phyloP scores from a whole-genome alignment of 2,329 filamentous ascomycete genomes.

The Conoideocrella luteorostrata region DNA sequence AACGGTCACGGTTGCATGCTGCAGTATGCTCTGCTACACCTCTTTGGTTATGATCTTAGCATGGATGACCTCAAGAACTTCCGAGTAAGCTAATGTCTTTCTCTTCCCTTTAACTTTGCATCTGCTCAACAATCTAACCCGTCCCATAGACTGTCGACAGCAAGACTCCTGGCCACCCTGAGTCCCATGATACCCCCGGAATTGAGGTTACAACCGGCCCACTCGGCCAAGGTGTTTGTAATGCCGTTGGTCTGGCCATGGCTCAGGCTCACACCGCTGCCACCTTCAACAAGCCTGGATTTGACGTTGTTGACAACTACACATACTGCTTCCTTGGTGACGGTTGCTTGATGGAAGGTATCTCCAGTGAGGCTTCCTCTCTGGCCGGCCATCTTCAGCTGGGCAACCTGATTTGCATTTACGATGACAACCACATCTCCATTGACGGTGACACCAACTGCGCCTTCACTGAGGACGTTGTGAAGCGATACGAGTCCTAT shows the following conservation, averaged over 20 bases:
- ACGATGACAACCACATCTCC: constrained; percentile 98
- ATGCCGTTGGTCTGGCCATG: constrained; percentile 96
- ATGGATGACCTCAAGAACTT: constrained; percentile 94
- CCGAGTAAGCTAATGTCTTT: constrained; percentile 60
- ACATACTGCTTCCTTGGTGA: constrained; percentile 97
- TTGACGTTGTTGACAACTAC: constrained; percentile 89
- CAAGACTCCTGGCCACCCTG: constrained; percentile 94
- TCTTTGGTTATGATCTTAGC: constrained; percentile 82
- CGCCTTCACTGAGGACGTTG: constrained; percentile 94
- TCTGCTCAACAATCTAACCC: background rate
- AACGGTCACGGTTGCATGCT: constrained; percentile 99
- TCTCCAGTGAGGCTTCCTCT: constrained; percentile 87
- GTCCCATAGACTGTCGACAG: constrained; percentile 43
- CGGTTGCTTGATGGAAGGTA: constrained; percentile 97
- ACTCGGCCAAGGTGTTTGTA: constrained; percentile 93
- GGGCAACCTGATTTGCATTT: constrained; percentile 93
- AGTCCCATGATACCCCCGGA: constrained; percentile 92
- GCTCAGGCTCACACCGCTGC: constrained; percentile 88
- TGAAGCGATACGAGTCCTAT: constrained; percentile 92
- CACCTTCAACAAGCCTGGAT: constrained; percentile 94
- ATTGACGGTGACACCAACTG: constrained; percentile 92
- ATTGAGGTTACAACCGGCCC: constrained; percentile 97
- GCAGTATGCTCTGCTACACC: constrained; percentile 94
- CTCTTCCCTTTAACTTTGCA: background rate
- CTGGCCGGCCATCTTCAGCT: constrained; percentile 94